Evolutionary conservation across 805 yeast genomes (phyloP).

Genomic region (Yarrowia keelungensis): DNA sequence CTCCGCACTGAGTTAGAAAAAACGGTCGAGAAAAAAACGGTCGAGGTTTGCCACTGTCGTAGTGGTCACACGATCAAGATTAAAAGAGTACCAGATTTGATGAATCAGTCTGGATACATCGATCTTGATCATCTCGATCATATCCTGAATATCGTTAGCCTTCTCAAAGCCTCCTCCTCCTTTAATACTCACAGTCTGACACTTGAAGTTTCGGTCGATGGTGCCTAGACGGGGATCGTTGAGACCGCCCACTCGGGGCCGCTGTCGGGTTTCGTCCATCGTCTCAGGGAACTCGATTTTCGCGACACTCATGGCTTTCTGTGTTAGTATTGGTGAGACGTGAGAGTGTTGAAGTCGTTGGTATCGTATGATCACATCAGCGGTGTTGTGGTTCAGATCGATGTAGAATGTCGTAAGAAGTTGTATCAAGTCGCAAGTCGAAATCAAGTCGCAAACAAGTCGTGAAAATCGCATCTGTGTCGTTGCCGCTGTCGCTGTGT

Average conservation of each 20-base stretch:
- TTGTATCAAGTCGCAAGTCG: background rate
- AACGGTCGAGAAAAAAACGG: too few relatives aligned
- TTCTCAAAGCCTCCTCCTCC: background rate
- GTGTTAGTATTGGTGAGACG: constrained; percentile 22
- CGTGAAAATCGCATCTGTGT: background rate
- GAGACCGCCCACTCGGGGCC: constrained; percentile 95
- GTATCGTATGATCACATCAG: background rate
- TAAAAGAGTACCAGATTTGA: too few relatives aligned
- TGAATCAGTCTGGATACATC: too few relatives aligned
- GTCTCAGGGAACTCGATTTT: constrained; percentile 98
- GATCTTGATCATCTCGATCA: too few relatives aligned
- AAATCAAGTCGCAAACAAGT: background rate
- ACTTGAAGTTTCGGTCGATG: constrained; percentile 94
- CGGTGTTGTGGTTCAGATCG: background rate
- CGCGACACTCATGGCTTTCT: constrained; percentile 96
- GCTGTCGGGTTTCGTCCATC: constrained; percentile 96
- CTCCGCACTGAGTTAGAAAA: constrained; percentile 69
- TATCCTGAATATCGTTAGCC: background rate
- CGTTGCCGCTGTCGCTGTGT: background rate
- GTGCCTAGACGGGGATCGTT: constrained; percentile 98
- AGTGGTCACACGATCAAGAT: too few relatives aligned
- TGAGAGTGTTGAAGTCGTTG: too few relatives aligned
- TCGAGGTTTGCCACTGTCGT: too few relatives aligned
- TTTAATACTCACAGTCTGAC: constrained; percentile 70
- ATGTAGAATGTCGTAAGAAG: background rate